phyloP scores from a whole-genome alignment of 2,329 filamentous ascomycete species.

The Aspergillus pseudonomiae region DNA sequence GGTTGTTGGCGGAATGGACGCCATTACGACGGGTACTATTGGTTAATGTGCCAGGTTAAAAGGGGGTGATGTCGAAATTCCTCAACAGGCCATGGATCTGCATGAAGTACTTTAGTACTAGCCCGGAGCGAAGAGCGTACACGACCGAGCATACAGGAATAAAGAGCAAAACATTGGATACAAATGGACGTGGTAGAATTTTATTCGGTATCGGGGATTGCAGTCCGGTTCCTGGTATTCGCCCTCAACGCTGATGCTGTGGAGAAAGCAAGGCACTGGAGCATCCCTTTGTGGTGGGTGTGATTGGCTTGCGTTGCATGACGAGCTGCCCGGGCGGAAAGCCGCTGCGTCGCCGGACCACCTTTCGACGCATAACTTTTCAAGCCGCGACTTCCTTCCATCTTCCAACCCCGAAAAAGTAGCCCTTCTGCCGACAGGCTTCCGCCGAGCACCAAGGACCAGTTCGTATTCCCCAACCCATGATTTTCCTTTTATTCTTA shows the following conservation, averaged over 20 bases:
- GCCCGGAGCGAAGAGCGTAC: not conserved
- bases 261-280: slow-evolving; percentile 22
- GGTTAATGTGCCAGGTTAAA: not conserved
- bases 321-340: slow-evolving; percentile 27
- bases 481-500: not conserved
- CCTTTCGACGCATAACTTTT: slow-evolving; percentile 38
- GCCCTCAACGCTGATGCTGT: slow-evolving; percentile 13
- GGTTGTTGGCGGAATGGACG: slow-evolving; percentile 22
- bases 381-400: slow-evolving; percentile 35
- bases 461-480: slow-evolving; percentile 17
- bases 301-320: slow-evolving; percentile 35
- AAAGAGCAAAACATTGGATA: not conserved
- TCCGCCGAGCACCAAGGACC: slow-evolving; percentile 22
- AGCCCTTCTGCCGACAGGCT: slow-evolving; percentile 20
- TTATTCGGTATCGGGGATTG: not conserved
- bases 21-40: not conserved
- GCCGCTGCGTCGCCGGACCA: slow-evolving; percentile 22
- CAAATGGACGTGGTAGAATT: not conserved
- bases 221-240: not conserved
- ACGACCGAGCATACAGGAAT: not conserved
- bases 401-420: slow-evolving; percentile 24
- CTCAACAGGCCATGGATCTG: not conserved
- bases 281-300: slow-evolving; percentile 20
- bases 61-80: not conserved
- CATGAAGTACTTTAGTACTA: not conserved